Base-by-base conservation (phyloP, 768 basidiomycete genomes). In the Collybia mongolica region DNA sequence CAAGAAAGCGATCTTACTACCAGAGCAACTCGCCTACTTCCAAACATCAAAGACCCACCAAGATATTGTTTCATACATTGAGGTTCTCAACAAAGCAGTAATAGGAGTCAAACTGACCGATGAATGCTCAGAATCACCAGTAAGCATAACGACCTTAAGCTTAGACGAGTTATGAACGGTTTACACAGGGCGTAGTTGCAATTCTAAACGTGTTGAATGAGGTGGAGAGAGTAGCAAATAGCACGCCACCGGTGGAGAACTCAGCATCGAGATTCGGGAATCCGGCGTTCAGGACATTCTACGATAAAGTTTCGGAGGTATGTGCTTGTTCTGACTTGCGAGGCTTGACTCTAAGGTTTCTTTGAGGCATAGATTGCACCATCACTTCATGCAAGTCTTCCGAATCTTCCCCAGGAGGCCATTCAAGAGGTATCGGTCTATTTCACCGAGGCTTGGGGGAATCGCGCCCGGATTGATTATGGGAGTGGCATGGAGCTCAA, bases 401-500 rank as follows among this genome's bases (percentile, higher is more conserved):
- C 84, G 0, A 73, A 74, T 5, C 65, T 94, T 2, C 81, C 86
- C 0, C 42, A 60, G 2, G 81, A 81, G 3, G 78, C 84, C 0
- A 75, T 83, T 3, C 62, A 72, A 4, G 96, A 98, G 62, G 67
- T 97, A 3, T 80, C 84, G 2, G 76, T 73, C 0, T 99, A 98
- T 65, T 88, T 98, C 61, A 70, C 75, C 32, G 91, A 95, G 62
- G 71, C 86, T 14, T 98, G 95, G 95, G 97, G 97, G 0, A 97
- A 90, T 65, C 74, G 88, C 23, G 82, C 87, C 42, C 76, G 97
- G 7, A 93, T 99, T 47, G 97, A 99, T 68, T 99, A 99, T 68
- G 97, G 97, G n/a, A 97, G 94, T 60, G 97, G 97, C 12, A 98
- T 98, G 96, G 97, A 99, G 63, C 77, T 98, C 39, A 96, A 98